A percentile compares a stretch with the other conserved stretches of the same genome.
These are phyloP conservation scores for Venturia nashicola DNA, from an alignment of 2,329 filamentous ascomycete genomes.

Conservation along the genomic window DNA sequence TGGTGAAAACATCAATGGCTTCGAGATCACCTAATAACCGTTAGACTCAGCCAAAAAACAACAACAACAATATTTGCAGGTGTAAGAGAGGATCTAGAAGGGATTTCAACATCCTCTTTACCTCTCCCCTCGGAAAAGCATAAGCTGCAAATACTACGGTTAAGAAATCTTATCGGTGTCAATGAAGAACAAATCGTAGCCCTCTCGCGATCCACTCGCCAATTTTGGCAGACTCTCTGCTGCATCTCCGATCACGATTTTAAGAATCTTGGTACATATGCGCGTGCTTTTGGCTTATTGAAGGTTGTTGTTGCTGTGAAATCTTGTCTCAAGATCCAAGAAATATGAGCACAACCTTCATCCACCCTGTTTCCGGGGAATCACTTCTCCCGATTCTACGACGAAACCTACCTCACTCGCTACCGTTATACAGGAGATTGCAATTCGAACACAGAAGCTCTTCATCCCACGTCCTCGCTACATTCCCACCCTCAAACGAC, in stretches of 20 bases:
- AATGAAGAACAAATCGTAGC: neutral
- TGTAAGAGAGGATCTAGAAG: no score
- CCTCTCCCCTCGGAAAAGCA: neutral
- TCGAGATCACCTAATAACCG: neutral
- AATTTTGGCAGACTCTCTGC: neutral
- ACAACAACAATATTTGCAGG: neutral
- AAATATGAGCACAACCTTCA: neutral
- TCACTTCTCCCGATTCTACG: constrained; percentile 6
- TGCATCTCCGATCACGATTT: neutral
- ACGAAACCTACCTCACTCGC: constrained; percentile 1
- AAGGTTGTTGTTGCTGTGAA: neutral
- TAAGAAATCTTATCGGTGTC: neutral
- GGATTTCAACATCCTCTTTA: neutral
- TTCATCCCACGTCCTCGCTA: constrained; percentile 6
- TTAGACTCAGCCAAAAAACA: neutral
- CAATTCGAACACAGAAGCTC: constrained; percentile 4
- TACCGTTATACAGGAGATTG: constrained; percentile 2
- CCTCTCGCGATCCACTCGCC: neutral
- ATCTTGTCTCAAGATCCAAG: neutral
- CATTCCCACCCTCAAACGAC: constrained; percentile 2
- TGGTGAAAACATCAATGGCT: neutral
- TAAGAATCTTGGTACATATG: neutral
- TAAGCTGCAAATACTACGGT: neutral
- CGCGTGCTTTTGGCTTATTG: neutral
- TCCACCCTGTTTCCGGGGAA: constrained; percentile 2